Evolutionary conservation across 257 asterid genomes (phyloP).

Genomic region (Solanum appendiculatum): DNA sequence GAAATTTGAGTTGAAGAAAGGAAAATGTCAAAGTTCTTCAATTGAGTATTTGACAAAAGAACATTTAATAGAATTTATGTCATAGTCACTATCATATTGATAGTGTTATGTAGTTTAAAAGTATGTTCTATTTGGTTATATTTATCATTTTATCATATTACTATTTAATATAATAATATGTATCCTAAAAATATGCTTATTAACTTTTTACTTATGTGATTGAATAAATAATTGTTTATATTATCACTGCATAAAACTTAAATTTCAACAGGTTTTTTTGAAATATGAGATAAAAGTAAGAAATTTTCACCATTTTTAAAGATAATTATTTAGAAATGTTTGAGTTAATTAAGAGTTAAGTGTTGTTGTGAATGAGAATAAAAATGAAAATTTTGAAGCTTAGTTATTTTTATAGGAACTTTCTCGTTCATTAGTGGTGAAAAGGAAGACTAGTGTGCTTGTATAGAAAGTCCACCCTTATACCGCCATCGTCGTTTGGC

Average conservation of each 20-base stretch:
- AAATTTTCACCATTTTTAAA: background rate
- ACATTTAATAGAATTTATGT: background rate
- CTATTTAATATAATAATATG: too few relatives aligned
- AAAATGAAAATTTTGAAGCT: too few relatives aligned
- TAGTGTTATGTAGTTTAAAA: background rate
- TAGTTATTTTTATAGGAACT: background rate
- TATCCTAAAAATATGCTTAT: background rate
- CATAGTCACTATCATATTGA: background rate
- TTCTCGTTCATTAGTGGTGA: too few relatives aligned
- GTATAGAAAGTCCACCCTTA: background rate
- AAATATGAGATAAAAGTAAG: background rate
- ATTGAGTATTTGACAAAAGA: background rate
- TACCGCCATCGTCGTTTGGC: rapidly evolving
- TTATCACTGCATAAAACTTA: background rate
- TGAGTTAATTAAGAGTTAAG: too few relatives aligned
- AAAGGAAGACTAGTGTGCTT: too few relatives aligned
- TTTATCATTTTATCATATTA: background rate
- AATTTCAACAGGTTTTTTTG: background rate
- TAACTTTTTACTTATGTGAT: background rate
- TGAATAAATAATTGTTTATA: background rate
- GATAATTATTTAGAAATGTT: background rate
- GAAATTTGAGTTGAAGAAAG: background rate
- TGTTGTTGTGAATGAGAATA: background rate
- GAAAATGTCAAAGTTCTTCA: background rate
- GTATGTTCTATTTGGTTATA: background rate